These are phyloP conservation scores for Niebla homalea DNA, from an alignment of 495 filamentous ascomycete genomes.

Conservation along the genomic window DNA sequence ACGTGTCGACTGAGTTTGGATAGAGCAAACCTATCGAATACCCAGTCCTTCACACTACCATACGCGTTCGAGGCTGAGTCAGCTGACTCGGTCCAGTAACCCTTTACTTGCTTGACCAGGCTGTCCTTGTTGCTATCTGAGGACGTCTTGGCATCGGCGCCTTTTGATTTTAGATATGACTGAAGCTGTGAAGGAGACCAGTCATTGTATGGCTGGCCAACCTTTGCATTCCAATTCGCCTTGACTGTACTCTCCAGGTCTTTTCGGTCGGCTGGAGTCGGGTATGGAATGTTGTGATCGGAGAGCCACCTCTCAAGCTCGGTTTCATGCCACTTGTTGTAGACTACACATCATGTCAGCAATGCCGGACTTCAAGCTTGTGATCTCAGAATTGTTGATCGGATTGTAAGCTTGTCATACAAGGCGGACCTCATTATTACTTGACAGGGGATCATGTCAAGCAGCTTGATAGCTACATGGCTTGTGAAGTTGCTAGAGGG, in stretches of 20 bases:
- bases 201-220: slow-evolving; percentile 51
- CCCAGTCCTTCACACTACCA: slow-evolving; percentile 69
- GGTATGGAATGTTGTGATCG: slow-evolving; percentile 80
- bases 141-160: slow-evolving; percentile 49
- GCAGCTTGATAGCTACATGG: neutral
- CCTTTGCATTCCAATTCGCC: slow-evolving; percentile 68
- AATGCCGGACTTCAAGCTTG: neutral
- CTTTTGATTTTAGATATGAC: slow-evolving; percentile 52
- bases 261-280: slow-evolving; percentile 70
- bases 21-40: slow-evolving; percentile 62
- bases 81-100: slow-evolving; percentile 59
- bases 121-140: slow-evolving; percentile 50
- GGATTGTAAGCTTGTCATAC: neutral
- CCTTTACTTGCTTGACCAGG: slow-evolving; percentile 54
- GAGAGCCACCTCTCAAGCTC: slow-evolving; percentile 96
- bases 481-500: slow-evolving; percentile 3
- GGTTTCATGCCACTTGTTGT: slow-evolving; percentile 98
- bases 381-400: too few relatives aligned
- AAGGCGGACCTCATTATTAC: neutral
- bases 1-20: slow-evolving; percentile 3
- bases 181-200: slow-evolving; percentile 57
- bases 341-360: slow-evolving; percentile 39
- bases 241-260: slow-evolving; percentile 75
- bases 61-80: slow-evolving; percentile 59
- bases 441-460: neutral